These are phyloP conservation scores for Diplocarpon mali DNA, from an alignment of 2,329 filamentous ascomycete species.

Conservation along the genomic window DNA sequence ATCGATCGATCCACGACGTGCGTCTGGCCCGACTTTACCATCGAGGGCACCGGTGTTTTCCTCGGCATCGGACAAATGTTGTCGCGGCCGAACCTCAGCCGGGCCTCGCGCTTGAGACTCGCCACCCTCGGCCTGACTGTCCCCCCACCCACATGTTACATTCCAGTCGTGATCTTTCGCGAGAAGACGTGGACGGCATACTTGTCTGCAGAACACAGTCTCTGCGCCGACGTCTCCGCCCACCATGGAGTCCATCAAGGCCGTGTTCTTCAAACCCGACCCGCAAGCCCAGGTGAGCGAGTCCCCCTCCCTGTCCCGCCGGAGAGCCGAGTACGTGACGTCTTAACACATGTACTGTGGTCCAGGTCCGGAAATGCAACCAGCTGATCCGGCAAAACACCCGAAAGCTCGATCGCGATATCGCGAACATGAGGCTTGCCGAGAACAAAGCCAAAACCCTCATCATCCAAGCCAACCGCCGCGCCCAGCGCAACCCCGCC, in stretches of 20 bases:
- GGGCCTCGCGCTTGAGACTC: slow-evolving; percentile 1
- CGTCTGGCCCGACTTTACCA: too few species aligned
- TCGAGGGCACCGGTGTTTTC: too few species aligned
- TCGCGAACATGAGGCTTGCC: slow-evolving; percentile 63
- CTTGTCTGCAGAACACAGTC: slow-evolving; percentile 6
- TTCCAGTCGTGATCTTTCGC: background rate
- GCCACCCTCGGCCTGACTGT: background rate
- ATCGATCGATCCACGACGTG: too few species aligned
- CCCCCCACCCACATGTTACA: too few species aligned
- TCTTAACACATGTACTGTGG: background rate
- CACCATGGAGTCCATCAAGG: slow-evolving; percentile 74
- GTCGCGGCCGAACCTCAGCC: background rate
- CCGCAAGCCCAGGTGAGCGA: slow-evolving; percentile 84
- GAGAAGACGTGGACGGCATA: background rate
- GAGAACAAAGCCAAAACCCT: slow-evolving; percentile 77
- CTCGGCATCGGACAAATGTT: slow-evolving; percentile 1
- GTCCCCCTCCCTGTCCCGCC: slow-evolving; percentile 5
- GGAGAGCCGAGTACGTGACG: slow-evolving; percentile 2
- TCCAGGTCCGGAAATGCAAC: slow-evolving; percentile 90
- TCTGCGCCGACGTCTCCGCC: slow-evolving; percentile 1
- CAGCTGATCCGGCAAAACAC: slow-evolving; percentile 78
- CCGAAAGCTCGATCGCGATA: slow-evolving; percentile 90
- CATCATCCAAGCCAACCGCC: slow-evolving; percentile 72
- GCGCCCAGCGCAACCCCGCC: slow-evolving; percentile 68
- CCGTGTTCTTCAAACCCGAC: slow-evolving; percentile 84